Percentiles rank a stretch among this genome's conserved stretches.
phyloP scores from a whole-genome alignment of 2,329 filamentous ascomycete species.

The Gliomastix tumulicola region DNA sequence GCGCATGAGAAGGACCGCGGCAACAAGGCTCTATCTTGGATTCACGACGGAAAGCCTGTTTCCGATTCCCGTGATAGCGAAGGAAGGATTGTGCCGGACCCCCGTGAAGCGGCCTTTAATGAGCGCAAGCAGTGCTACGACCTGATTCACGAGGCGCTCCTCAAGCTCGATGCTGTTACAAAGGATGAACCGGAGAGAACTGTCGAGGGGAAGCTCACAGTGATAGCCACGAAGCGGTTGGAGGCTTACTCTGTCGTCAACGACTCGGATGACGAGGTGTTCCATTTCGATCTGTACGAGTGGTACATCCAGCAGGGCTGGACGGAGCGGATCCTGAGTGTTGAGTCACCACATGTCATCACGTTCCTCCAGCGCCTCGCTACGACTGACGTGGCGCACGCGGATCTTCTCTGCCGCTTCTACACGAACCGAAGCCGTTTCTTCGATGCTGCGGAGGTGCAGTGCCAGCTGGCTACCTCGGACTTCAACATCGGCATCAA shows the following conservation, averaged over 20 bases:
- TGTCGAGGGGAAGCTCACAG: conserved; percentile 70
- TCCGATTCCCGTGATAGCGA: conserved; percentile 44
- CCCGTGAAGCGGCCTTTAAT: conserved; percentile 59
- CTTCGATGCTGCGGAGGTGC: conserved; percentile 81
- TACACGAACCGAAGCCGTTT: conserved; percentile 79
- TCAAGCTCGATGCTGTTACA: conserved; percentile 67
- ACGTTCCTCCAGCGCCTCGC: conserved; percentile 79
- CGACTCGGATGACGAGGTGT: conserved; percentile 82
- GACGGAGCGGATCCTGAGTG: conserved; percentile 77
- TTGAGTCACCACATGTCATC: conserved; percentile 78
- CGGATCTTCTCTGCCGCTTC: conserved; percentile 89
- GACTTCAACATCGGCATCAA: conserved; percentile 73
- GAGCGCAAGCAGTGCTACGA: conserved; percentile 75
- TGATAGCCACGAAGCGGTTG: conserved; percentile 69
- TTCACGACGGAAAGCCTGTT: conserved; percentile 72
- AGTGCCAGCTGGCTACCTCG: conserved; percentile 77
- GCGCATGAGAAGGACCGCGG: conserved; percentile 81
- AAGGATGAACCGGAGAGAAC: conserved; percentile 62
- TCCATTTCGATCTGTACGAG: conserved; percentile 93
- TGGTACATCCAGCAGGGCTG: conserved; percentile 89
- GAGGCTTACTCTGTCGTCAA: conserved; percentile 92
- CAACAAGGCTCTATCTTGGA: conserved; percentile 77
- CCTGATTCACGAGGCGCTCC: conserved; percentile 77
- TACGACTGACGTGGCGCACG: conserved; percentile 64
- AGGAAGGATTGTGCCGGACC: too few relatives aligned